Conservation (phyloP, 2,329 filamentous ascomycete species). For the Pseudocercospora cruenta region DNA sequence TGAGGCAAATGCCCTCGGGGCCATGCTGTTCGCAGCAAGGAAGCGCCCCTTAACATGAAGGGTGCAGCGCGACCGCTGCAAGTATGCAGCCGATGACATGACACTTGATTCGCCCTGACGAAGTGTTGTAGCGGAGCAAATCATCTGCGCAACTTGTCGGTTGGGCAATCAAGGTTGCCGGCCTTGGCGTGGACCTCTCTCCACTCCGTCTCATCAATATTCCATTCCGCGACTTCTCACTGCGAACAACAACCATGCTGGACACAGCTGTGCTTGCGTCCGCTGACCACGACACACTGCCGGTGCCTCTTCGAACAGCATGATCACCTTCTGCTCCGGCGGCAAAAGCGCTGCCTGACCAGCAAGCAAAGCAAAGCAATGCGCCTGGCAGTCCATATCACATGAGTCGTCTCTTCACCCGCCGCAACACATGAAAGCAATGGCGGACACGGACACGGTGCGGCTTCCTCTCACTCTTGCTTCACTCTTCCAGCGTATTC, state of each 20-base stretch:
- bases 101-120: neutral
- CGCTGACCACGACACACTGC: neutral
- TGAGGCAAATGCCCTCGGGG: too few species aligned
- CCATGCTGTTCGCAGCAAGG: neutral
- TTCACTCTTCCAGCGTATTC: neutral
- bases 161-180: neutral
- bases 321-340: neutral
- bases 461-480: neutral
- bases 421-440: neutral
- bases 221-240: neutral
- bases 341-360: neutral
- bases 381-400: neutral
- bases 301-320: neutral
- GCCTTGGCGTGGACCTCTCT: neutral
- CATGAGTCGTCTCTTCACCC: neutral
- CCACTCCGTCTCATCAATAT: neutral
- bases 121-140: neutral
- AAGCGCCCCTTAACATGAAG: neutral
- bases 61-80: too few species aligned
- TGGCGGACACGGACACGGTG: neutral
- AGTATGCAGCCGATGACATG: neutral
- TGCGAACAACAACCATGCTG: neutral
- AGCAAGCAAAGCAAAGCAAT: neutral
- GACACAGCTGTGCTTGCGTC: neutral
- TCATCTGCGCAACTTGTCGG: neutral